Base-by-base conservation (phyloP, 805 yeast genomes). In the Tetrapisispora pingtungensis region DNA sequence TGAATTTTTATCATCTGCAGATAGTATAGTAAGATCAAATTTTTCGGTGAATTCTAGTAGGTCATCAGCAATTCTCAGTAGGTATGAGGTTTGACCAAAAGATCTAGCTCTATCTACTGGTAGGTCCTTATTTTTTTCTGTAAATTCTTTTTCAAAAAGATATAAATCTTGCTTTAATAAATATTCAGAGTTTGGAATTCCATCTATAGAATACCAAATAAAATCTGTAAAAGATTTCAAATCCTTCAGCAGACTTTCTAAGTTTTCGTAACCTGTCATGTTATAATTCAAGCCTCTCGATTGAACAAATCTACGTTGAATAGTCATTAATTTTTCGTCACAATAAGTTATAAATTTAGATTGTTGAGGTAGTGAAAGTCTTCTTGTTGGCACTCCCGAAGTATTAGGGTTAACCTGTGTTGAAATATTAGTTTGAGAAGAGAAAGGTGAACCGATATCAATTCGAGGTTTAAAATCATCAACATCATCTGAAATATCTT, bases 51-150 rank as follows among this genome's bases (percentile, higher is more conserved):
- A 82, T 49, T 81, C 89, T 40, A 78, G 71, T 26, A 81, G 55
- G 49, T 82, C 88, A 41, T 83, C 86, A 40, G 85, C 74, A 2
- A 84, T 69, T 34, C 72, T 70, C 20, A 85, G 65, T 15, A 82
- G 60, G 51, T 81, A 82, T 42, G 78, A 77, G 0, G 73, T 67
- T 57, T 81, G 89, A 0, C 84, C 85, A 54, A 75, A 75, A 30
- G 62, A 45, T 14, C 67, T 64, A 1, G 61, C 53, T 20, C 33
- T 35, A 15, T 15, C 33, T 12, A 26, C 10, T 22, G 39, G 38
- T 24, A 33, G 13, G 10, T 22, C 28, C n/a, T n/a, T 8, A 28
- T 36, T 33, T 24, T 26, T 19, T 4, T 14, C 17, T 10, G 24
- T 15, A 30, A 35, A 39, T 14, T 44, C 43, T 18, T 26, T 36